phyloP scores from a whole-genome alignment of 2,329 filamentous ascomycete species.

The Fonsecaea pugnacius region DNA sequence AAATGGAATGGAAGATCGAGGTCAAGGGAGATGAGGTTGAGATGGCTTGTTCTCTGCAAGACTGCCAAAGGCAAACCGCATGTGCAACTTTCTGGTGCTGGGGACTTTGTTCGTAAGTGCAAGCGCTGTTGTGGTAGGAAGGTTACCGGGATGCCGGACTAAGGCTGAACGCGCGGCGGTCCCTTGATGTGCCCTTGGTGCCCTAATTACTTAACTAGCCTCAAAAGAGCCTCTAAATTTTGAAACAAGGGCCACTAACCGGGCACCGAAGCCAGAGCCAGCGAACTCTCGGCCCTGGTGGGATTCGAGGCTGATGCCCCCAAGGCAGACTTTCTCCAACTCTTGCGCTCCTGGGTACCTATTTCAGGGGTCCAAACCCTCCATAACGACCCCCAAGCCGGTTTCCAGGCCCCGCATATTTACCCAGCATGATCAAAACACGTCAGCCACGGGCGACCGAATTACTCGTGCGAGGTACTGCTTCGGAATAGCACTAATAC shows the following conservation, averaged over 20 bases:
- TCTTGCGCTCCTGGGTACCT: background rate
- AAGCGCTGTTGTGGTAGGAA: conserved; percentile 3
- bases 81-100: conserved; percentile 17
- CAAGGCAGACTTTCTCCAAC: conserved; percentile 11
- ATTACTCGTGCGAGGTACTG: background rate
- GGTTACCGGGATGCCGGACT: conserved; percentile 2
- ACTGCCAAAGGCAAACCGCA: conserved; percentile 7
- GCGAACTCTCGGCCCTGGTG: background rate
- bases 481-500: background rate
- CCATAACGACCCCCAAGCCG: background rate
- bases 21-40: conserved; percentile 4
- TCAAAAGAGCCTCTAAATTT: conserved; percentile 1
- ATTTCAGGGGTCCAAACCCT: conserved; percentile 5
- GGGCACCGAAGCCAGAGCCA: background rate
- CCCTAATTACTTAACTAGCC: conserved; percentile 8
- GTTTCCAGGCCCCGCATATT: background rate
- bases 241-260: conserved; percentile 1
- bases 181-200: conserved; percentile 9
- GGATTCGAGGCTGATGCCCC: background rate
- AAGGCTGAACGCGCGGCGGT: conserved; percentile 22
- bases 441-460: conserved; percentile 8
- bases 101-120: background rate
- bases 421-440: background rate
- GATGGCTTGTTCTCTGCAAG: conserved; percentile 1
- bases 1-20: background rate